Percentiles rank a stretch among this genome's conserved stretches.
Evolutionary conservation across 164 flowering plant genomes (phyloP).

Genomic region (Brasenia schreberi): DNA sequence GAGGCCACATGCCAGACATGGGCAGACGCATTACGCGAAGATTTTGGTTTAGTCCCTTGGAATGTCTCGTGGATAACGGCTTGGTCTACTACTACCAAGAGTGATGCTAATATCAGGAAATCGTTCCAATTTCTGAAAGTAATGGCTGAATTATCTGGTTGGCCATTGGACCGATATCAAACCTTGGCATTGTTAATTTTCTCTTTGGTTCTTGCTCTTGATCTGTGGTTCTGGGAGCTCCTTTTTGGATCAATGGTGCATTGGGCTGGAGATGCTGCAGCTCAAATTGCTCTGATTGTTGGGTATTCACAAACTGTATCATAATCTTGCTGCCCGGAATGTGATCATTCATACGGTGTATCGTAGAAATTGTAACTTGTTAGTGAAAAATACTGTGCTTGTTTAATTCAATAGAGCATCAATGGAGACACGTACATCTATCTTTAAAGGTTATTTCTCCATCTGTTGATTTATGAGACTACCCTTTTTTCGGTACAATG

Average conservation of each 20-base stretch:
- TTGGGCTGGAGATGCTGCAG: conserved; percentile 41
- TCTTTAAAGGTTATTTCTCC: too few relatives aligned
- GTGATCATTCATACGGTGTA: background rate
- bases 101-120: conserved; percentile 21
- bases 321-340: background rate
- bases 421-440: too few relatives aligned
- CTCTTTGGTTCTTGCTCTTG: conserved; percentile 72
- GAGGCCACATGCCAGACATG: conserved; percentile 99
- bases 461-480: too few relatives aligned
- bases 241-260: conserved; percentile 51
- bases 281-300: conserved; percentile 25
- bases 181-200: conserved; percentile 73
- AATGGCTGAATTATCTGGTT: conserved; percentile 62
- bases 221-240: conserved; percentile 96
- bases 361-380: background rate
- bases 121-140: conserved; percentile 59
- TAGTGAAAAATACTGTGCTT: too few relatives aligned
- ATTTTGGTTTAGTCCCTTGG: conserved; percentile 64
- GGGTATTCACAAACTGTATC: conserved; percentile 13
- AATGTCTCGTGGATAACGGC: conserved; percentile 80
- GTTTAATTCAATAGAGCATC: too few relatives aligned
- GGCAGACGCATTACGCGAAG: conserved; percentile 78
- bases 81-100: conserved; percentile 63
- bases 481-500: too few relatives aligned
- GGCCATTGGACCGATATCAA: conserved; percentile 92